Base-by-base conservation (phyloP, 2,329 filamentous ascomycete species). In the Phaeosphaeriaceae sp. region DNA sequence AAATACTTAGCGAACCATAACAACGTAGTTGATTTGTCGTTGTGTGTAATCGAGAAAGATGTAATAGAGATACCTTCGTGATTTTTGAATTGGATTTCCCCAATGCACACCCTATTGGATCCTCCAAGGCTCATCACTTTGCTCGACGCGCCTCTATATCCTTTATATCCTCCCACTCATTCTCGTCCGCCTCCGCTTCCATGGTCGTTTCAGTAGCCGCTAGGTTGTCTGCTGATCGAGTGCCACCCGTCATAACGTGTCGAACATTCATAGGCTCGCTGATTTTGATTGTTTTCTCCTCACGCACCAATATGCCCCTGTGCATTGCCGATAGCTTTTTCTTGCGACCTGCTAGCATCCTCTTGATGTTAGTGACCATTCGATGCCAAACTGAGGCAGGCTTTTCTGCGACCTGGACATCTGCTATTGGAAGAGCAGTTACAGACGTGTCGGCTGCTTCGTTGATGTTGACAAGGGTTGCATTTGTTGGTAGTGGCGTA, bases 181-280 rank as follows among this genome's bases (percentile, higher is more conserved):
- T 30, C 16, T 46, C 40, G 32, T 15, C 38, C 4, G 3, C 41
- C 17, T 9, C 28, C 39, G 17, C 42, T 16, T 9, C 16, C 36
- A 30, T 18, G 20, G 21, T 3, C n/a, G 7, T n/a, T 33, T 30
- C 16, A 34, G n/a, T 47, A 6, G 23, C 23, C 23, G 23, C 23
- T 3, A 26, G 23, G 23, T 26, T 26, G 23, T 7, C 23, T 20
- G 33, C 20, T 8, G 18, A 4, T 42, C 35, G 23, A 11, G 11
- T 5, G 11, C 44, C 41, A 17, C 49, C 45, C 3, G 46, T 57
- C 37, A 35, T 20, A 6, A 46, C 9, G 23, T 60, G 54, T 15
- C 34, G n/a, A 39, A 56, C 56, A 47, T 47, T 45, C 18, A 48
- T 58, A 8, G 56, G 58, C 15, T 28, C 28, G 15, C 58, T 21